phyloP scores from a whole-genome alignment of 2,329 filamentous ascomycete species.

The Monilinia aucupariae region DNA sequence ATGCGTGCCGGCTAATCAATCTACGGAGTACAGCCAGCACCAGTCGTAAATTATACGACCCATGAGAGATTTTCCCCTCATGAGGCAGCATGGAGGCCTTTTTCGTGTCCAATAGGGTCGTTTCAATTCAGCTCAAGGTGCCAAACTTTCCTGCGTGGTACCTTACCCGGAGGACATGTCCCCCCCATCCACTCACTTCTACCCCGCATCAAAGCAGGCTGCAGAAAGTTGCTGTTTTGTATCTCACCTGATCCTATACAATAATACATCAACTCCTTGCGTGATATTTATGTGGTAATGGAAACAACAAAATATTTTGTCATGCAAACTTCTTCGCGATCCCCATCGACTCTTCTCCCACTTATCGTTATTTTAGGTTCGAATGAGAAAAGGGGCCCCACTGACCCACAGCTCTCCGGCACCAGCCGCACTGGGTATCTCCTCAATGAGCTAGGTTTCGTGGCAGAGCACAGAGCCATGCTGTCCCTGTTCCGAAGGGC shows the following conservation, averaged over 20 bases:
- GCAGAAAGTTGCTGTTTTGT: slow-evolving; percentile 1
- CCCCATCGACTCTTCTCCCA: background rate
- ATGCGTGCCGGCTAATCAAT: slow-evolving; percentile 1
- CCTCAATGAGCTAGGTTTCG: slow-evolving; percentile 7
- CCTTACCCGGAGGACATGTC: background rate
- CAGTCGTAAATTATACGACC: background rate
- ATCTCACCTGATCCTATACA: slow-evolving; percentile 12
- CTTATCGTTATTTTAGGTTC: background rate
- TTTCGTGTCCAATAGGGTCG: background rate
- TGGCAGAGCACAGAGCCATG: background rate
- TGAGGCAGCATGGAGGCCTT: background rate
- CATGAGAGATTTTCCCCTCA: slow-evolving; percentile 5
- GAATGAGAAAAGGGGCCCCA: background rate
- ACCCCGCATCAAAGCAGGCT: slow-evolving; percentile 13
- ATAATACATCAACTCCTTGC: background rate
- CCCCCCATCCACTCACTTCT: background rate
- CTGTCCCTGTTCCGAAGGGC: background rate
- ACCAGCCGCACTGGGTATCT: slow-evolving; percentile 14
- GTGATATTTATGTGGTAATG: slow-evolving; percentile 15
- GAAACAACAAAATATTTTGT: background rate
- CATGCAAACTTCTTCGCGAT: background rate
- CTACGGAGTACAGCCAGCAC: too few relatives aligned
- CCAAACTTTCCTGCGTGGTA: background rate
- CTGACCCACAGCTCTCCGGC: slow-evolving; percentile 15
- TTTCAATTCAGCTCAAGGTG: background rate